These are phyloP conservation scores for Chlorella ohadii DNA, from an alignment of 139 green algal genomes.

Conservation along the genomic window DNA sequence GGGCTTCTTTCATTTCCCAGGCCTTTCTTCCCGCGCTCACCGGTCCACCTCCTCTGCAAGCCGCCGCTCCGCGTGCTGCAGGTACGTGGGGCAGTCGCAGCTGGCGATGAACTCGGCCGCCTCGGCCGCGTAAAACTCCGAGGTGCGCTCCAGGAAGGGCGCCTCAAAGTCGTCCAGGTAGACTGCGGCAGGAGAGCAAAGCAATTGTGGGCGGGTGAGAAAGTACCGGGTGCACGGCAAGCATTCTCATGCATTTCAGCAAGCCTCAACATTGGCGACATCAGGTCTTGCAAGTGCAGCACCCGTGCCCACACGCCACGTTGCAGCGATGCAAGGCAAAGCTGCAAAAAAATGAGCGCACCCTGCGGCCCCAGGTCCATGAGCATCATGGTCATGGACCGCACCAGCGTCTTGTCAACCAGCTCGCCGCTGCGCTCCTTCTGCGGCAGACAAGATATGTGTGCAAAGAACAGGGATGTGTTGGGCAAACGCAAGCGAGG, in stretches of 20 bases:
- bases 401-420: slow-evolving; percentile 85
- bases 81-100: slow-evolving; percentile 91
- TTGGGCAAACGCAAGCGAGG: no score
- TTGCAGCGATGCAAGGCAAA: no score
- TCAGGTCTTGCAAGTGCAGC: no score
- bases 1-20: no score
- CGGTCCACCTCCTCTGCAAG: slow-evolving; percentile 92
- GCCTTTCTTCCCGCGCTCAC: no score
- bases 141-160: slow-evolving; percentile 83
- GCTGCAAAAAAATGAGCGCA: no score
- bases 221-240: no score
- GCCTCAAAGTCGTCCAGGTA: slow-evolving; percentile 95
- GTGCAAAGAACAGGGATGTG: no score
- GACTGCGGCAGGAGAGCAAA: slow-evolving; percentile 46
- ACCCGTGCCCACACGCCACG: no score
- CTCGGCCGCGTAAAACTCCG: slow-evolving; percentile 88
- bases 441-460: not conserved
- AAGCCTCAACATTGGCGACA: no score
- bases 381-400: slow-evolving; percentile 89
- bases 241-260: not conserved
- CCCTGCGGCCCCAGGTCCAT: slow-evolving; percentile 82
- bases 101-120: slow-evolving; percentile 77
- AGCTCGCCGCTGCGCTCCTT: slow-evolving; percentile 88
- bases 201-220: not conserved
- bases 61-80: slow-evolving; percentile 82